Evolutionary conservation across 2,329 filamentous ascomycete species (phyloP), one percentile per base, ranked within the genome.

Genomic region (Curvularia sp.): DNA sequence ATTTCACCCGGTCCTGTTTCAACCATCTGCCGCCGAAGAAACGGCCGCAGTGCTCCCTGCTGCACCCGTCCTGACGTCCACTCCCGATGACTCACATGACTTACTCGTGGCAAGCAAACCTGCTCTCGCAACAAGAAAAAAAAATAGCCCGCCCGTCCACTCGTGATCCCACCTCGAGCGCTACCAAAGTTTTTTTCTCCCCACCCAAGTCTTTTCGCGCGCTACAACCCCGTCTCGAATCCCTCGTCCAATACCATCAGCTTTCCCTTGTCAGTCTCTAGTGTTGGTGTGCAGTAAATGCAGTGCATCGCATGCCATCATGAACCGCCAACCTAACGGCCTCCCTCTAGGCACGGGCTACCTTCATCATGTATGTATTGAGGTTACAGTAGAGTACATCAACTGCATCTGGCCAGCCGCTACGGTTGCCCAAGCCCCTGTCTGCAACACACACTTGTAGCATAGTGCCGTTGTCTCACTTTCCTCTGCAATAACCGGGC

Each of bases 81-180:
- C 27, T 19, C 43, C 43, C 54, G 61, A 64, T 75, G 74, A 76
- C 65, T 76, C 74, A 76, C 62, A 64, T 75, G 73, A 76, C 65
- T 76, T 72, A 76, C 62, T 60, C 60, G 61, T 49, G 53, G 55
- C 55, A 60, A 66, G 49, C 59, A 64, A 42, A 55, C 42, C 48
- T 49, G 38, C 49, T 46, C 49, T 36, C 38, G 42, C 46, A 23
- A 23, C 43, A 30, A 30, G 25, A 42, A 45, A 53, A 61, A 61
- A 61, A 51, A 32, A 38, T 36, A 50, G 38, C 34, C 48, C 32
- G 30, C 49, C 50, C 27, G 21, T 21, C 30, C 48, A 48, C 57
- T 19, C 61, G 61, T 62, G 42, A 49, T 45, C 56, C 50, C 57
- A 60, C 55, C 60, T 53, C 48, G 47, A 49, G 28, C 46, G 45